These are phyloP conservation scores for Suillus occidentalis DNA, from an alignment of 768 basidiomycete species.

Conservation along the genomic window DNA sequence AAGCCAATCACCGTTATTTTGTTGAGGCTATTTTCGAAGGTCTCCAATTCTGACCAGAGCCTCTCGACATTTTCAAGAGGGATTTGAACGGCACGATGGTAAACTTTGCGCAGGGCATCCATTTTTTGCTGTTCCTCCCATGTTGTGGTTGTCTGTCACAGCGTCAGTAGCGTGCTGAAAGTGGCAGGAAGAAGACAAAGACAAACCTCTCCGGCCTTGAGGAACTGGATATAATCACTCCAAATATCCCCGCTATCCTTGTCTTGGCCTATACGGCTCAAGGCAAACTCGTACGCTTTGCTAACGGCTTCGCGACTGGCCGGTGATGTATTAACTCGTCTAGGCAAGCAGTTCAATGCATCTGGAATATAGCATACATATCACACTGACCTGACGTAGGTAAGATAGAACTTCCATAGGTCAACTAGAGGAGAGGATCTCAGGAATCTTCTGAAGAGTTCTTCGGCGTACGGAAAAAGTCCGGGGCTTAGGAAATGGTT, in stretches of 20 bases:
- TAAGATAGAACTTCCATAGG: slow-evolving; percentile 91
- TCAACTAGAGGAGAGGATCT: slow-evolving; percentile 85
- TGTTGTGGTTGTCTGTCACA: slow-evolving; percentile 62
- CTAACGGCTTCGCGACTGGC: slow-evolving; percentile 74
- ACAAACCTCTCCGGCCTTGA: slow-evolving; percentile 76
- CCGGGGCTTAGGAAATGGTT: slow-evolving; percentile 69
- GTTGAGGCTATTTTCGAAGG: slow-evolving; percentile 88
- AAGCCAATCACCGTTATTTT: slow-evolving; percentile 65
- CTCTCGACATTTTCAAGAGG: slow-evolving; percentile 91
- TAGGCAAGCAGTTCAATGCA: slow-evolving; percentile 29
- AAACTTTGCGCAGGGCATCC: slow-evolving; percentile 88
- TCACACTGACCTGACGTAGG: slow-evolving; percentile 79
- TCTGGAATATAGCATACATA: slow-evolving; percentile 12
- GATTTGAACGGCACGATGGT: slow-evolving; percentile 92
- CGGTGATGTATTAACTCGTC: slow-evolving; percentile 68
- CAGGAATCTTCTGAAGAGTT: slow-evolving; percentile 86
- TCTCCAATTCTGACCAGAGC: slow-evolving; percentile 92
- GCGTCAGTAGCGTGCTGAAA: slow-evolving; percentile 9
- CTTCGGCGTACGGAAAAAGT: slow-evolving; percentile 76
- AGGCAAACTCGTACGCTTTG: slow-evolving; percentile 91
- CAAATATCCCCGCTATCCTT: slow-evolving; percentile 91
- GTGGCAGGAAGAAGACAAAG: slow-evolving; percentile 22
- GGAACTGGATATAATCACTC: slow-evolving; percentile 90
- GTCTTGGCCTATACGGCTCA: slow-evolving; percentile 88
- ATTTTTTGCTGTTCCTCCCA: slow-evolving; percentile 98